Percentiles rank a stretch among this genome's conserved stretches.
phyloP scores from a whole-genome alignment of 2,329 filamentous ascomycete genomes.

The Fusarium stilboides region DNA sequence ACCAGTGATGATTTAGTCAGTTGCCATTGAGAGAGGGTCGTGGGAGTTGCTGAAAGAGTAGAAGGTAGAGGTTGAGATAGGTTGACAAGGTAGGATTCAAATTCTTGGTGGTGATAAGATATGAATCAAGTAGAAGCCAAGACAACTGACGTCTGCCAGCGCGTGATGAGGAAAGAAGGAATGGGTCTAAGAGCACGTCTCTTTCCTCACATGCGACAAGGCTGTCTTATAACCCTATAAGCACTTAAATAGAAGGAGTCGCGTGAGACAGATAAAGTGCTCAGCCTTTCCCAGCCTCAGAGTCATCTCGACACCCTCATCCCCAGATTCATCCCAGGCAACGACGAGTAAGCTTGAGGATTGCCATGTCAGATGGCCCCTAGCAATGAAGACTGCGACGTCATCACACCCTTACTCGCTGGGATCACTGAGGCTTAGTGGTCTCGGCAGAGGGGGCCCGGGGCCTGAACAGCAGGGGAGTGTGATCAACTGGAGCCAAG shows the following conservation, averaged over 20 bases:
- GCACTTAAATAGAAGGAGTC: not conserved
- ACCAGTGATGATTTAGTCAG: not conserved
- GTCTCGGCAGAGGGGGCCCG: constrained; percentile 7
- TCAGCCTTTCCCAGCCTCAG: constrained; percentile 27
- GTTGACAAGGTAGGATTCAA: not conserved
- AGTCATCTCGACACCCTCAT: constrained; percentile 12
- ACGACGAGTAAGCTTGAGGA: constrained; percentile 28
- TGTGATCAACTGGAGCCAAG: constrained; percentile 14
- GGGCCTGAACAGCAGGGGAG: not conserved
- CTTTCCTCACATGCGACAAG: constrained; percentile 6
- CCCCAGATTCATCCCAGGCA: constrained; percentile 22
- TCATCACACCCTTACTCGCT: constrained; percentile 37
- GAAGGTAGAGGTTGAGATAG: not conserved
- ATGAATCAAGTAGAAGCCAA: constrained; percentile 7
- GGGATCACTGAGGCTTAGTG: constrained; percentile 36
- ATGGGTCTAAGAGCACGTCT: not conserved
- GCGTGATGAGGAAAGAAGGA: constrained; percentile 9
- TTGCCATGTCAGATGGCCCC: constrained; percentile 37
- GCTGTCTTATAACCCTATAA: constrained; percentile 4
- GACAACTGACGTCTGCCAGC: constrained; percentile 10
- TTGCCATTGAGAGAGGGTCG: constrained; percentile 1
- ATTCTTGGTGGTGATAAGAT: not conserved
- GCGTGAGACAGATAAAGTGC: not conserved
- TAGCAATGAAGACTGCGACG: constrained; percentile 32
- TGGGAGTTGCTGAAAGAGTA: not conserved